These are phyloP conservation scores for Picochlorum sp. DNA, from an alignment of 139 green algal species.

Conservation along the genomic window DNA sequence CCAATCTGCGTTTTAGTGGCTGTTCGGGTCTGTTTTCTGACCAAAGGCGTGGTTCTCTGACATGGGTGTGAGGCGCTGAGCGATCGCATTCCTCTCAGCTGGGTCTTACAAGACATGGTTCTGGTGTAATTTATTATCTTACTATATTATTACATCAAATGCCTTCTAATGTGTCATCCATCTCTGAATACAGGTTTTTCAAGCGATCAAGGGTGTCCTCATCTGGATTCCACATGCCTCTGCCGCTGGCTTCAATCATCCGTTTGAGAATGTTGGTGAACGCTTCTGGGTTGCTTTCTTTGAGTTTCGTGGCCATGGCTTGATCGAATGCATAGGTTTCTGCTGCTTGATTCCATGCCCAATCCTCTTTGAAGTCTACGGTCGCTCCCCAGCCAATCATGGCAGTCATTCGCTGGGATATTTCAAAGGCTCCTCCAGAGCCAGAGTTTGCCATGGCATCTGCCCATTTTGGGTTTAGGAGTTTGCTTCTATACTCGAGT, in stretches of 20 bases:
- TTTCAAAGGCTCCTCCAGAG: conserved; percentile 92
- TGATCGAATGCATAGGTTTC: conserved; percentile 87
- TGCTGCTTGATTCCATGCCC: conserved; percentile 81
- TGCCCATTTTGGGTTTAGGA: conserved; percentile 94
- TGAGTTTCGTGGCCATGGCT: conserved; percentile 69
- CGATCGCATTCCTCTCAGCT: too few relatives aligned
- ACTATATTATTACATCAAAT: conserved; percentile 33
- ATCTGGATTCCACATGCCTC: conserved; percentile 87
- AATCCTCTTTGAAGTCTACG: conserved; percentile 79
- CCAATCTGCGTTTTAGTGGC: neutral
- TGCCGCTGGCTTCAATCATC: conserved; percentile 86
- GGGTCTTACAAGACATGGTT: too few relatives aligned
- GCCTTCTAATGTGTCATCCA: conserved; percentile 90
- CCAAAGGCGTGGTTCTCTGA: too few relatives aligned
- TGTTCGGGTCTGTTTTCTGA: too few relatives aligned
- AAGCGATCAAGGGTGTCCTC: conserved; percentile 57
- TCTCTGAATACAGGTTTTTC: conserved; percentile 64
- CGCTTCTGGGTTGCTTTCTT: conserved; percentile 54
- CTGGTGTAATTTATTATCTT: too few relatives aligned
- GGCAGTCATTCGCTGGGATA: conserved; percentile 86
- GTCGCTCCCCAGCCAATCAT: conserved; percentile 94
- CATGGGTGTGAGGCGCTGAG: too few relatives aligned
- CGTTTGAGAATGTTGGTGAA: conserved; percentile 76
- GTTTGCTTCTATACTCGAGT: conserved; percentile 93
- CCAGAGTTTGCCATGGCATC: conserved; percentile 84